These are phyloP conservation scores for Cladosporium austrohemisphaericum DNA, from an alignment of 2,329 filamentous ascomycete genomes.

Conservation along the genomic window DNA sequence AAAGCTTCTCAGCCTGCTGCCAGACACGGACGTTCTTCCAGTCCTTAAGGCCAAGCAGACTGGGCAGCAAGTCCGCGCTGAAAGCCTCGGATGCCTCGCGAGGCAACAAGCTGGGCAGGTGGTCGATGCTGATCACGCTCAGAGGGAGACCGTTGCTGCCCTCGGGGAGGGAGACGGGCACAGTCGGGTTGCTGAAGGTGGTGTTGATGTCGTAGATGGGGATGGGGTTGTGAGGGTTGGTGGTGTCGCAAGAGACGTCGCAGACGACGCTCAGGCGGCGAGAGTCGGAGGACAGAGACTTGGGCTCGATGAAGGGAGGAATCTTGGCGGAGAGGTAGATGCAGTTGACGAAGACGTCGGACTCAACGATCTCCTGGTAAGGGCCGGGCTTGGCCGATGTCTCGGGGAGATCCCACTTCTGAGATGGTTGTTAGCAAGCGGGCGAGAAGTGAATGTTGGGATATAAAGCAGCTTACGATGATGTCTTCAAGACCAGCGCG, in stretches of 20 bases:
- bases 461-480: constrained; percentile 32
- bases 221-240: constrained; percentile 67
- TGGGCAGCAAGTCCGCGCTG: constrained; percentile 72
- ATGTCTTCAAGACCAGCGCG: constrained; percentile 73
- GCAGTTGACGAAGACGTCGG: constrained; percentile 66
- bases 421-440: background rate
- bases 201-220: constrained; percentile 83
- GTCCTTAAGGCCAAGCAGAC: constrained; percentile 72
- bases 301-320: constrained; percentile 72
- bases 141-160: constrained; percentile 53
- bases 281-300: constrained; percentile 62
- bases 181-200: constrained; percentile 83
- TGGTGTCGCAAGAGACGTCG: constrained; percentile 74
- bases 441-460: too few species aligned
- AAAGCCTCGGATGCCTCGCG: constrained; percentile 86
- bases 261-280: constrained; percentile 68
- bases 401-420: constrained; percentile 74
- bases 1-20: constrained; percentile 78
- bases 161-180: constrained; percentile 62
- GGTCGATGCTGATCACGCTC: constrained; percentile 83
- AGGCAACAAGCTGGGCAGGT: constrained; percentile 77
- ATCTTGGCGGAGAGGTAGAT: constrained; percentile 80
- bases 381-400: constrained; percentile 59
- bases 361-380: constrained; percentile 36
- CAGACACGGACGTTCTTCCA: constrained; percentile 72